Conservation (phyloP, 768 basidiomycete species). For the Leccinum rimulosum region DNA sequence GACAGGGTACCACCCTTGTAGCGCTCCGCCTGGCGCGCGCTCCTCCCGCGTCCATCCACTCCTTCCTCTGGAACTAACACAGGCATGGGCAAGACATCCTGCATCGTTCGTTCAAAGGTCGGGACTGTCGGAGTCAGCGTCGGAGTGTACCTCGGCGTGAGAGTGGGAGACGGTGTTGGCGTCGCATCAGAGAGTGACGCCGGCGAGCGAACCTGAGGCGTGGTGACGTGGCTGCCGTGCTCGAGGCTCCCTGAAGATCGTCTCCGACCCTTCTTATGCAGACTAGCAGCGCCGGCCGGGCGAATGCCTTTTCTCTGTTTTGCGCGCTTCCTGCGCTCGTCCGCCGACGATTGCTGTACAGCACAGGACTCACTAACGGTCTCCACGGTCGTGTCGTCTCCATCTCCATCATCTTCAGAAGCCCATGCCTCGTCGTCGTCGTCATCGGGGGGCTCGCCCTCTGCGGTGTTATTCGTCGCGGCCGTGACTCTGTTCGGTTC, state of each 20-base stretch:
- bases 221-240: neutral
- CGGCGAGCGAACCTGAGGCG: neutral
- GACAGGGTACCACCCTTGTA: constrained; percentile 12
- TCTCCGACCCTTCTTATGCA: constrained; percentile 12
- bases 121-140: neutral
- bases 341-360: neutral
- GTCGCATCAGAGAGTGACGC: neutral
- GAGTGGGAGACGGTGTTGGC: neutral
- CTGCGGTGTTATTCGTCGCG: constrained; percentile 2
- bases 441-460: constrained; percentile 9
- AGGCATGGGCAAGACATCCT: constrained; percentile 1
- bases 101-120: neutral
- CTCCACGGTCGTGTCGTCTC: constrained; percentile 14
- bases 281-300: neutral
- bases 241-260: constrained; percentile 8
- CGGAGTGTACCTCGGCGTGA: neutral
- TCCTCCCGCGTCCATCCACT: constrained; percentile 25
- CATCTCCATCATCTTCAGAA: constrained; percentile 46
- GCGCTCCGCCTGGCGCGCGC: constrained; percentile 8
- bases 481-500: constrained; percentile 1
- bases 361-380: neutral
- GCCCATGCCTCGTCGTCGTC: constrained; percentile 59
- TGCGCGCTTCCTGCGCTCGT: constrained; percentile 24
- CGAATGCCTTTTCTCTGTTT: constrained; percentile 24
- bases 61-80: neutral